phyloP scores from a whole-genome alignment of 495 filamentous ascomycete genomes.

The Astrocystis sublimbata region DNA sequence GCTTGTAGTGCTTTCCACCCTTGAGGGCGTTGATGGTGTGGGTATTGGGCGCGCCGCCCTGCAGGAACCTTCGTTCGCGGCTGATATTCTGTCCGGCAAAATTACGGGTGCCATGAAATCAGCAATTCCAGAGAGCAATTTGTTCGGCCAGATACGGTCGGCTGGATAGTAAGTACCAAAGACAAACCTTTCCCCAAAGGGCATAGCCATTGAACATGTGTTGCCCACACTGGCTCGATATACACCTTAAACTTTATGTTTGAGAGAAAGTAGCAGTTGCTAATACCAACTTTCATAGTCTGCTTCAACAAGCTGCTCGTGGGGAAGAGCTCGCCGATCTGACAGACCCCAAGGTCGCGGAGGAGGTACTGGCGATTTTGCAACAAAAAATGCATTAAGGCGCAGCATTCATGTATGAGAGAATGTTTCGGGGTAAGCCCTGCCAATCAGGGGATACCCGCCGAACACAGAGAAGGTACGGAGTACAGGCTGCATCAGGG shows the following conservation, averaged over 20 bases:
- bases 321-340: constrained; percentile 55
- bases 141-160: neutral
- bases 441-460: too few species aligned
- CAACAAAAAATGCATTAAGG: neutral
- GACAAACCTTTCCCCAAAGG: neutral
- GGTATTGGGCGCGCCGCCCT: constrained; percentile 54
- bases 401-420: neutral
- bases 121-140: constrained; percentile 8
- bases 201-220: neutral
- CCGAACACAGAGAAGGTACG: too few species aligned
- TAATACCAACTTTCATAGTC: neutral
- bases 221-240: neutral
- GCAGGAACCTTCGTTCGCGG: constrained; percentile 51
- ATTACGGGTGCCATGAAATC: constrained; percentile 48
- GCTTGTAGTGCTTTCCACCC: constrained; percentile 31
- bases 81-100: constrained; percentile 49
- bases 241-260: neutral
- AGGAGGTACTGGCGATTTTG: constrained; percentile 21
- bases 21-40: constrained; percentile 56
- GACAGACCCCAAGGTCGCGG: constrained; percentile 43
- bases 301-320: constrained; percentile 48
- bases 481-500: too few species aligned
- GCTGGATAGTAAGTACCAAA: neutral
- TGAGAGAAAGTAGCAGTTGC: neutral
- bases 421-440: neutral